A percentile compares a stretch with the other conserved stretches of the same genome.
Conservation (phyloP, 129 eudicot species). For the Flaveria linearis region DNA sequence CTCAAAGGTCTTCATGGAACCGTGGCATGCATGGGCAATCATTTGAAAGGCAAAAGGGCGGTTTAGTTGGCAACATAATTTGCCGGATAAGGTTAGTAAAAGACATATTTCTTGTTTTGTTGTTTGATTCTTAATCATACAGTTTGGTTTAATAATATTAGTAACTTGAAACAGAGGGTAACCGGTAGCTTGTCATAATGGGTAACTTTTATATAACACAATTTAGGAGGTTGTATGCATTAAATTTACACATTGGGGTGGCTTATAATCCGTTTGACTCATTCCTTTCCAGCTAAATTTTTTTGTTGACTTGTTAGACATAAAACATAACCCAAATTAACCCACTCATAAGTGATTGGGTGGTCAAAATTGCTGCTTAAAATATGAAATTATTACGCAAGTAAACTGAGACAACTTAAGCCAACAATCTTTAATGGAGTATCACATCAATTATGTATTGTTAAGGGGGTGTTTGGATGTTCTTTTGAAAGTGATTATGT, state of each 20-base stretch:
- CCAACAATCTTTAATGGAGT: background rate
- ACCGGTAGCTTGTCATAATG: background rate
- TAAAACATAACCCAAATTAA: background rate
- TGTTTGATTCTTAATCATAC: constrained; percentile 12
- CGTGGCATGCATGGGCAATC: constrained; percentile 27
- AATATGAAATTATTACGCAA: background rate
- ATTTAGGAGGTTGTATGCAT: background rate
- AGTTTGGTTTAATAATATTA: background rate
- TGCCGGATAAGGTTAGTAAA: constrained; percentile 62
- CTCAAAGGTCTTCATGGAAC: constrained; percentile 43
- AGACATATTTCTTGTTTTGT: constrained; percentile 2
- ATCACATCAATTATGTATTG: background rate
- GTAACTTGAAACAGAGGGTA: background rate
- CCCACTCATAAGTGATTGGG: background rate
- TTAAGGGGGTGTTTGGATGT: constrained; percentile 2
- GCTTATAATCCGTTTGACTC: background rate
- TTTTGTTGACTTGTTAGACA: background rate
- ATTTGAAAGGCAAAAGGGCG: constrained; percentile 38
- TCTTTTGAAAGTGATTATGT: background rate
- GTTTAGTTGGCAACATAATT: constrained; percentile 38
- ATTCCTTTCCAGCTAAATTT: background rate
- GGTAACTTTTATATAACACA: background rate
- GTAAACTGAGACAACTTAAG: constrained; percentile 10
- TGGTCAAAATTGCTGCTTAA: background rate
- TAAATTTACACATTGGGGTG: background rate